phyloP scores from a whole-genome alignment of 2,329 filamentous ascomycete species.

The Penicillium sp. region DNA sequence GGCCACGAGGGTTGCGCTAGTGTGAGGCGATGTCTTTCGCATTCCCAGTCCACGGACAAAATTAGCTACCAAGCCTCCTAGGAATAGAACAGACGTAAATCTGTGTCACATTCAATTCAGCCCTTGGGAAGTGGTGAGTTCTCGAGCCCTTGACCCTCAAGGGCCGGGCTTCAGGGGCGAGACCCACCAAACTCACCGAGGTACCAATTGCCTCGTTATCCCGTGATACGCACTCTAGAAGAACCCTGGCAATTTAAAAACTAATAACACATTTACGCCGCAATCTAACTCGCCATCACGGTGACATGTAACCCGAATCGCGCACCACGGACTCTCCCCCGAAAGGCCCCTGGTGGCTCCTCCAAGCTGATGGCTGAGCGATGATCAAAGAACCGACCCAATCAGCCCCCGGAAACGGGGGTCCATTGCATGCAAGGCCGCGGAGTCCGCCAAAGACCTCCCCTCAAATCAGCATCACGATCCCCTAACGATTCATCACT shows the following conservation, averaged over 20 bases:
- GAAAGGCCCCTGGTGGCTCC: not conserved
- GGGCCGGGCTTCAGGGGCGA: not conserved
- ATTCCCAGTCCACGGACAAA: not conserved
- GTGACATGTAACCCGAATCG: not conserved
- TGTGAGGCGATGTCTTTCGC: not conserved
- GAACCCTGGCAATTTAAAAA: not conserved
- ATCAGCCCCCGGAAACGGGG: not conserved
- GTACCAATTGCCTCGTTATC: not conserved
- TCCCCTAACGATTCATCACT: constrained; percentile 4
- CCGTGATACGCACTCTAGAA: not conserved
- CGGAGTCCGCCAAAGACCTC: not conserved
- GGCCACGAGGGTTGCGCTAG: not conserved
- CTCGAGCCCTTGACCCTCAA: not conserved
- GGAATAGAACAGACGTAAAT: not conserved
- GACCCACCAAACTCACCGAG: not conserved
- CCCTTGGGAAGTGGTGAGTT: too few species aligned
- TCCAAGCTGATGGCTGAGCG: constrained; percentile 8
- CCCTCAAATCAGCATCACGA: not conserved
- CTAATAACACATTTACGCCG: not conserved
- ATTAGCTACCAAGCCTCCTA: not conserved
- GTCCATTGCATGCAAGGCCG: not conserved
- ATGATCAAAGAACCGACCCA: constrained; percentile 2
- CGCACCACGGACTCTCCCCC: too few species aligned
- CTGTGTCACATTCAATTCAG: not conserved
- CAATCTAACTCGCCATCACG: not conserved